These are phyloP conservation scores for Colletotrichum zoysiae DNA, from an alignment of 2,329 filamentous ascomycete species.

Conservation along the genomic window DNA sequence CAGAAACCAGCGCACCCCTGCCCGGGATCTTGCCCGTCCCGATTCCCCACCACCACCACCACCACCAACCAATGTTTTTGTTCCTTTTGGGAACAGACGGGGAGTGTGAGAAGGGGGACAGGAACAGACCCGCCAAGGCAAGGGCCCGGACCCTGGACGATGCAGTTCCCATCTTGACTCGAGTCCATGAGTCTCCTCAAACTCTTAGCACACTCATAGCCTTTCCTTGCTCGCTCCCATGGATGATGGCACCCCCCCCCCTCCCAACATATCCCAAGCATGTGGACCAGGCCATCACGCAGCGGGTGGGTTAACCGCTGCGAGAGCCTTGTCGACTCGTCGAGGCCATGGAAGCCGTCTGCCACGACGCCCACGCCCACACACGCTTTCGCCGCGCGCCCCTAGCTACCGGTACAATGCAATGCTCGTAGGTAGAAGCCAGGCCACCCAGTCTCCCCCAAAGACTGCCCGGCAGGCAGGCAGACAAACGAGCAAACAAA, in stretches of 20 bases:
- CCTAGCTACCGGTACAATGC: constrained; percentile 1
- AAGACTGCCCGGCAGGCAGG: background rate
- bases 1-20: constrained; percentile 17
- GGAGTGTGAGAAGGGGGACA: background rate
- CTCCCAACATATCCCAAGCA: constrained; percentile 26
- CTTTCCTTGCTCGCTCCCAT: constrained; percentile 28
- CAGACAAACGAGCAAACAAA: constrained; percentile 10
- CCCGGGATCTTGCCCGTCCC: constrained; percentile 23
- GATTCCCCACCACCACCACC: constrained; percentile 18
- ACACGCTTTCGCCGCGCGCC: background rate
- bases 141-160: constrained; percentile 20
- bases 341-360: constrained; percentile 15
- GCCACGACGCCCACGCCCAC: background rate
- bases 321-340: constrained; percentile 20
- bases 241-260: constrained; percentile 22
- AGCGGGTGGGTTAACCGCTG: constrained; percentile 22
- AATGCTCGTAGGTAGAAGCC: background rate
- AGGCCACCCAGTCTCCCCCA: background rate
- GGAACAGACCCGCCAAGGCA: constrained; percentile 28
- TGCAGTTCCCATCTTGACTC: constrained; percentile 30
- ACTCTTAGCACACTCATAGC: constrained; percentile 21
- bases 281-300: constrained; percentile 29
- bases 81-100: constrained; percentile 31
- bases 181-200: constrained; percentile 25
- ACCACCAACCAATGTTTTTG: constrained; percentile 16